Evolutionary conservation across 2,329 filamentous ascomycete species (phyloP), one percentile per base, ranked within the genome.

Genomic region (Ascochyta lentis): DNA sequence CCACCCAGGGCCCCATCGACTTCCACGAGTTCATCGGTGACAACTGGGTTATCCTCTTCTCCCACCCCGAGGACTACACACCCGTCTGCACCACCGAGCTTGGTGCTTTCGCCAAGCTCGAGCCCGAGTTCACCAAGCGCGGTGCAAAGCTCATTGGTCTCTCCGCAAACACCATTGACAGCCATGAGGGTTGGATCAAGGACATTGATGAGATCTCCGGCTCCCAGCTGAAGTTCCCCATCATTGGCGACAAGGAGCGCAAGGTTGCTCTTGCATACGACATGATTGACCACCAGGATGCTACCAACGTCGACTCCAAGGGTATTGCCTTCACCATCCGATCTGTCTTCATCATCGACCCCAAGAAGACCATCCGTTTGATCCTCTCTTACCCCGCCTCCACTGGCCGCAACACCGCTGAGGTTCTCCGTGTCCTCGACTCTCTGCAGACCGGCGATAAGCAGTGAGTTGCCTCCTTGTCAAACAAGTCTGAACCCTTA

Each of bases 1-100:
- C 87, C 66, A 89, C 87, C 62, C 73, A 80, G 60, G 87, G 87
- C 55, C 80, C 81, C 50, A 88, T 89, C 73, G 82, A 89, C 77
- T 90, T 90, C 81, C 87, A 90, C 79, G 80, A 89, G 66, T 90
- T 85, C 80, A 88, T 89, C 64, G 87, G 86, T 68, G 81, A 88
- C 79, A 86, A 82, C 66, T 90, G 87, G 86, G 84, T 87, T 58
- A 81, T 90, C 60, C 82, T 90, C 64, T 90, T 90, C 82, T 89
- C 86, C 40, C 87, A 90, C 78, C 87, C 87, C 39, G 87, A 82
- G 66, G 80, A 83, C 73, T 84, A 83, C 77, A 85, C 83, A 7
- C 82, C 82, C 44, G 82, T 85, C 60, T 85, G 85, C 80, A 87
- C 85, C 54, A 87, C 84, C 47, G 84, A 87, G 77, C 80, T 87